Evolutionary conservation across 176 grass and related monocot species (phyloP), one percentile per base, ranked within the genome.

Genomic region (Oryza rufipogon): DNA sequence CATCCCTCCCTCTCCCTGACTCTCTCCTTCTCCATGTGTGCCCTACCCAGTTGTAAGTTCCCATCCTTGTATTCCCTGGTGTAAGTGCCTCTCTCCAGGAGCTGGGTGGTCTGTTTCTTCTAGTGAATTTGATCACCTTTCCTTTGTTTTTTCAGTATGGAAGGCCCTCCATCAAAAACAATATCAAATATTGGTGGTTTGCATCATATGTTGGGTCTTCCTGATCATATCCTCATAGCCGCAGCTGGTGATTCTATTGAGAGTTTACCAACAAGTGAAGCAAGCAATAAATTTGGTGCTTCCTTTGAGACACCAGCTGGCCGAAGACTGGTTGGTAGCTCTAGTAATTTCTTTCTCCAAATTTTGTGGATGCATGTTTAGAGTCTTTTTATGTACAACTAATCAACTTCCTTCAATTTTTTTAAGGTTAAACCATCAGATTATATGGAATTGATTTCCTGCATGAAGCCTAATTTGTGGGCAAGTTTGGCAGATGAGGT

Each of bases 401-500:
- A 20, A 28, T 80, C 25, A 17, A 7, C 60, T 56, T 36, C 41
- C n/a, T 47, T 79, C 7, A 38, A 77, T 3, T 13, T 70, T 66
- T 32, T 70, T 39, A 72, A 98, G 96, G 85, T 98, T 30, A 98
- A 93, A 65, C 92, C 96, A 7, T 85, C 87, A 73, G 89, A 93
- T 30, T 98, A 98, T 70, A 87, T 95, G 96, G 92, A 98, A n/a
- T 83, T 92, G 56, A 86, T 98, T 90, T 88, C 89, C 64, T 87
- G 89, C 49, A 84, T 94, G 87, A 91, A 84, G 70, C 92, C 92
- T 69, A 87, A 98, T 75, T 76, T 98, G 63, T 98, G 92, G 92
- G 89, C 92, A 67, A 95, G 91, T 78, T 79, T 98, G 56, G 92
- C 92, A 20, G 96, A 98, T 85, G 96, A 98, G 91, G 92, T 93